A percentile compares a stretch with the other conserved stretches of the same genome.
Evolutionary conservation across 1,284 basidiomycete genomes (phyloP).

Genomic region (Neotropicomus parvogracilis): DNA sequence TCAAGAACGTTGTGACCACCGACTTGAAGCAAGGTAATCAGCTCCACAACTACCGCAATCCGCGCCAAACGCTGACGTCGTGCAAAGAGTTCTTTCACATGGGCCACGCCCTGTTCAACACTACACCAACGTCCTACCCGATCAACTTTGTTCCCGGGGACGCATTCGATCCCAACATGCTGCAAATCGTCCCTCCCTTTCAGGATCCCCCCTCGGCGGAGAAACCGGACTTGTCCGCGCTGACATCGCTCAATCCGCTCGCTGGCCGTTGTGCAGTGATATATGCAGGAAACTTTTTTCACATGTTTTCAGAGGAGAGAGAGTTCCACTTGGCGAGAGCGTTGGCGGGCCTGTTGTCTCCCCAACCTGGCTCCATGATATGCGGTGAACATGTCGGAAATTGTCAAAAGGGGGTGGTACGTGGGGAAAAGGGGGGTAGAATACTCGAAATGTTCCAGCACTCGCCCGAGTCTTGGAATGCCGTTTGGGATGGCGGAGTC

Average conservation of each 20-base stretch:
- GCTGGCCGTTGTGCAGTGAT: slow-evolving; percentile 32
- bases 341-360: slow-evolving; percentile 34
- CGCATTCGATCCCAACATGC: slow-evolving; percentile 29
- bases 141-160: slow-evolving; percentile 36
- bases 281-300: slow-evolving; percentile 35
- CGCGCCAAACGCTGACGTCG: neutral
- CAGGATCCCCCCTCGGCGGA: slow-evolving; percentile 1
- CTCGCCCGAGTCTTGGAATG: slow-evolving; percentile 28
- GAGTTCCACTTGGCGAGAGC: slow-evolving; percentile 32
- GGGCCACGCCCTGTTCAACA: slow-evolving; percentile 37
- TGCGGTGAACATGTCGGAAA: slow-evolving; percentile 24
- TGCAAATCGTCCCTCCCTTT: slow-evolving; percentile 22
- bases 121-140: slow-evolving; percentile 31
- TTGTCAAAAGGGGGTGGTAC: slow-evolving; percentile 3
- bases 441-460: slow-evolving; percentile 27
- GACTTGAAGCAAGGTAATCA: slow-evolving; percentile 21
- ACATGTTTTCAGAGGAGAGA: slow-evolving; percentile 36
- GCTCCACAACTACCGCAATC: neutral
- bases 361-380: slow-evolving; percentile 32
- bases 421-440: neutral
- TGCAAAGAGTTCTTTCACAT: slow-evolving; percentile 32
- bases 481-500: slow-evolving; percentile 31
- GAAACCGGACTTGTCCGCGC: slow-evolving; percentile 21
- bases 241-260: slow-evolving; percentile 36
- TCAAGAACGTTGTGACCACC: slow-evolving; percentile 21